Evolutionary conservation across 495 filamentous ascomycete species (phyloP).

Genomic region (Neurospora hispaniola): DNA sequence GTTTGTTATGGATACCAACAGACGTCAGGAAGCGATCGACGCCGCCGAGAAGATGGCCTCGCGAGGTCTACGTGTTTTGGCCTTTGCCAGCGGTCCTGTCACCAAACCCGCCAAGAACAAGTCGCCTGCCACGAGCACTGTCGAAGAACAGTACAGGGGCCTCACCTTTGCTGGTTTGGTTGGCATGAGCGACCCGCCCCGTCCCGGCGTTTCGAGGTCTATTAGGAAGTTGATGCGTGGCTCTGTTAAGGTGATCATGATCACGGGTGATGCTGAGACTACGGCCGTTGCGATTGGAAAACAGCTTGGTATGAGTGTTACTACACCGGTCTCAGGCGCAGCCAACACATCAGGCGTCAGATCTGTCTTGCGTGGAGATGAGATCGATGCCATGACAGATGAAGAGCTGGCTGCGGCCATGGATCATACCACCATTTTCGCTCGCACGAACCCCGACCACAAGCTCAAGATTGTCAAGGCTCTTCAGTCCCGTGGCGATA

Average conservation of each 20-base stretch:
- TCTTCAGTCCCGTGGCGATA: constrained; percentile 84
- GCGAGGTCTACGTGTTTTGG: constrained; percentile 83
- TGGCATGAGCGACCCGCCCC: constrained; percentile 93
- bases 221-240: constrained; percentile 88
- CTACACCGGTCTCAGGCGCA: constrained; percentile 33
- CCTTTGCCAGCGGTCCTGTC: constrained; percentile 72
- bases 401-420: constrained; percentile 74
- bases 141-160: constrained; percentile 68
- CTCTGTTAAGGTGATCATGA: constrained; percentile 95
- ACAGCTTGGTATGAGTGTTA: constrained; percentile 81
- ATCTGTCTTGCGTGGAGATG: constrained; percentile 75
- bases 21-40: constrained; percentile 60
- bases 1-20: constrained; percentile 69
- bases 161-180: constrained; percentile 85
- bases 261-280: constrained; percentile 90
- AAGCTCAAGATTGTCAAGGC: constrained; percentile 94
- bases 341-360: constrained; percentile 40
- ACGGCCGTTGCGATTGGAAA: constrained; percentile 88
- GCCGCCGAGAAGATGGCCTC: constrained; percentile 87
- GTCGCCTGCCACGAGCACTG: constrained; percentile 31
- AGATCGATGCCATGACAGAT: constrained; percentile 83
- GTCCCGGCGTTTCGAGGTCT: constrained; percentile 76
- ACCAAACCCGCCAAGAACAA: constrained; percentile 28
- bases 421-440: constrained; percentile 81
- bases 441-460: constrained; percentile 91